A percentile compares a stretch with the other conserved stretches of the same genome.
Conservation (phyloP, 75 land plant genomes). For the Pinus taeda region DNA sequence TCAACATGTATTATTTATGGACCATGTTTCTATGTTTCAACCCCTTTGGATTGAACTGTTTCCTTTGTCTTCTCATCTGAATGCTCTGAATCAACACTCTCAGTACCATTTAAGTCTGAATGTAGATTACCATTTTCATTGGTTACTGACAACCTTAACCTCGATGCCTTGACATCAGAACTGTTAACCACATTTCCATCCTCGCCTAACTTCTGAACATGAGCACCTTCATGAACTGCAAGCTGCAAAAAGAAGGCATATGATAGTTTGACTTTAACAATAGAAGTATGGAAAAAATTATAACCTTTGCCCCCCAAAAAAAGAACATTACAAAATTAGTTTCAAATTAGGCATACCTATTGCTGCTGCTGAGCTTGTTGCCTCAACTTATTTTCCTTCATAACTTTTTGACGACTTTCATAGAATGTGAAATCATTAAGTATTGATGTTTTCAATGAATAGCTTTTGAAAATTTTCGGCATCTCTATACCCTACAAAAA, state of each 20-base stretch:
- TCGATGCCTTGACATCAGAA: background rate
- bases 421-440: conserved; percentile 90
- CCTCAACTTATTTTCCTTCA: conserved; percentile 74
- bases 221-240: background rate
- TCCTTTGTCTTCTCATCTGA: conserved; percentile 2
- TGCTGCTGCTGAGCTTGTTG: conserved; percentile 32
- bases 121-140: background rate
- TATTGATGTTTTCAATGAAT: conserved; percentile 50
- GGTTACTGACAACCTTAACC: background rate
- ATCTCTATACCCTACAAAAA: conserved; percentile 70
- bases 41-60: background rate
- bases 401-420: conserved; percentile 65
- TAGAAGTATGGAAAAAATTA: too few relatives aligned
- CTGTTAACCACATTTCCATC: background rate
- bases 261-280: background rate
- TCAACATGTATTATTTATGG: background rate
- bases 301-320: background rate
- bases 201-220: background rate
- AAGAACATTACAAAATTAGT: background rate
- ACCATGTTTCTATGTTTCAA: conserved; percentile 1
- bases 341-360: background rate
- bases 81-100: background rate
- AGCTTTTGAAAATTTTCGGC: conserved; percentile 82
- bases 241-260: background rate
- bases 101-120: background rate